Conservation (phyloP, 768 basidiomycete species). For the Hericium rajendrae region DNA sequence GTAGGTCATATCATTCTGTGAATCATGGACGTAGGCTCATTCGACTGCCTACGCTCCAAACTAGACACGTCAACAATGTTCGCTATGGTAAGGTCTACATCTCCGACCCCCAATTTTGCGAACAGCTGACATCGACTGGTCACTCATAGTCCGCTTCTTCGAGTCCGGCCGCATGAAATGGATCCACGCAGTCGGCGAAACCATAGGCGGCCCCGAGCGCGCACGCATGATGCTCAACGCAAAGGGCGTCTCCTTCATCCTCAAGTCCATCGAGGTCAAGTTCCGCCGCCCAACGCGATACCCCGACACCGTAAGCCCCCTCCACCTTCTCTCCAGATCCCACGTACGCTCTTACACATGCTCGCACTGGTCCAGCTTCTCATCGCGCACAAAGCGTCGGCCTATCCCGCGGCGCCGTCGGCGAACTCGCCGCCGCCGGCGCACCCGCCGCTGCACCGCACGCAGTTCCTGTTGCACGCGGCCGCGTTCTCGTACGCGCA, state of each 20-base stretch:
- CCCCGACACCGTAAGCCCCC: conserved; percentile 52
- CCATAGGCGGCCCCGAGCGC: conserved; percentile 48
- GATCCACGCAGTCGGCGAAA: conserved; percentile 46
- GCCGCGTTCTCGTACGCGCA: conserved; percentile 60
- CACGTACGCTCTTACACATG: too few species aligned
- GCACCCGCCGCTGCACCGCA: conserved; percentile 20
- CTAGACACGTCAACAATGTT: conserved; percentile 77
- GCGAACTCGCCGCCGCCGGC: conserved; percentile 20
- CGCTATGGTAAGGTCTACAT: conserved; percentile 44
- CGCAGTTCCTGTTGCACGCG: conserved; percentile 41
- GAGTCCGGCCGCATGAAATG: conserved; percentile 69
- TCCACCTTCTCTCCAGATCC: too few species aligned
- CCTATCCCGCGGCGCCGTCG: conserved; percentile 11
- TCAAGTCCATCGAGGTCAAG: conserved; percentile 59
- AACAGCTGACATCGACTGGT: background rate
- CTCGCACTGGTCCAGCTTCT: conserved; percentile 48
- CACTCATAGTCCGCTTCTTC: conserved; percentile 47
- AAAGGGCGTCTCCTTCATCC: conserved; percentile 60
- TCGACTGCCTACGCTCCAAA: background rate
- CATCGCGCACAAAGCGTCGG: conserved; percentile 48
- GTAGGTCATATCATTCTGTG: conserved; percentile 30
- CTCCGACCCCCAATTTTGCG: background rate
- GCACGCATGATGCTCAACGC: conserved; percentile 51
- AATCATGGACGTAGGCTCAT: background rate
- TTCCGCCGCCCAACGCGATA: conserved; percentile 65